Percentiles rank a stretch among this genome's conserved stretches.
Evolutionary conservation across 2,329 filamentous ascomycete genomes (phyloP).

Genomic region (Exophiala dermatitidis): DNA sequence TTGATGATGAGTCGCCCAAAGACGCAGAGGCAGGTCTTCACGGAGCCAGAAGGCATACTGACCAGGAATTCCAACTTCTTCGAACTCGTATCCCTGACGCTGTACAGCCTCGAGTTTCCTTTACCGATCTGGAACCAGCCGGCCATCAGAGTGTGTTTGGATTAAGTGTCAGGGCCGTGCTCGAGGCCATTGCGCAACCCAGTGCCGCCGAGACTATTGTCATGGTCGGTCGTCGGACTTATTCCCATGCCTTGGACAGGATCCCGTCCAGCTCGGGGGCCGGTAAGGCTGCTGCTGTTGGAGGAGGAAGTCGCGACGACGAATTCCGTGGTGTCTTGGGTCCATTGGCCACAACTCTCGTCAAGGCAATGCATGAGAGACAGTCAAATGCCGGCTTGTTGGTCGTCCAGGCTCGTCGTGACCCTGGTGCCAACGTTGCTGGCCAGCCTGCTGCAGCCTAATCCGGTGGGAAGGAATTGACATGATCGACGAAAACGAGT

Average conservation of each 20-base stretch:
- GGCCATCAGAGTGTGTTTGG: background rate
- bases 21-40: background rate
- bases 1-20: background rate
- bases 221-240: conserved; percentile 9
- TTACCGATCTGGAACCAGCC: conserved; percentile 9
- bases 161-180: conserved; percentile 30
- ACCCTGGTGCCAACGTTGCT: conserved; percentile 4
- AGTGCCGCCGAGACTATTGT: conserved; percentile 13
- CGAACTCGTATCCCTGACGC: conserved; percentile 1
- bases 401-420: conserved; percentile 56
- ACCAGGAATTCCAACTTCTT: conserved; percentile 15
- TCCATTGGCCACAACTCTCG: conserved; percentile 56
- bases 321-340: conserved; percentile 29
- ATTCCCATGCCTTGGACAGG: too few relatives aligned
- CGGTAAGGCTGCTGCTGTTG: background rate
- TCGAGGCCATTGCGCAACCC: conserved; percentile 30
- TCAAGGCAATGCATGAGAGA: conserved; percentile 46
- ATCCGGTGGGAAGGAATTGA: conserved; percentile 1
- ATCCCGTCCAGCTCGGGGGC: background rate
- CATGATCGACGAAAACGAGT: conserved; percentile 8
- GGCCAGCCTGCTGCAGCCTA: background rate
- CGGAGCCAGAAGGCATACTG: background rate
- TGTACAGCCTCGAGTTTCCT: conserved; percentile 4
- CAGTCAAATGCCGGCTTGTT: conserved; percentile 61
- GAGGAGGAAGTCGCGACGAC: conserved; percentile 16